Evolutionary conservation across 2,329 filamentous ascomycete species (phyloP).

Genomic region (Fonsecaea erecta): DNA sequence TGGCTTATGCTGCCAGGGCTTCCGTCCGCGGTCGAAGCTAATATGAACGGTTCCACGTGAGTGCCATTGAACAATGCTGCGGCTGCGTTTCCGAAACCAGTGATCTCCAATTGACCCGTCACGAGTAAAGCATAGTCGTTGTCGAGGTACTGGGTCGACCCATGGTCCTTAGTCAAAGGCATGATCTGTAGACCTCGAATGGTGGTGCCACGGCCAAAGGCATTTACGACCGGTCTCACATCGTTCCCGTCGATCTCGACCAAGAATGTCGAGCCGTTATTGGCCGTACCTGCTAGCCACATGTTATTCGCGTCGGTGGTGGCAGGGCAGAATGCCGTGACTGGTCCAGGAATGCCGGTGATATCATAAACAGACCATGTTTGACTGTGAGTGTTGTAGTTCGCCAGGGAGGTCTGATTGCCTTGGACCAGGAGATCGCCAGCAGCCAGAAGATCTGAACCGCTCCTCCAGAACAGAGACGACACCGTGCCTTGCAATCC

Average conservation of each 20-base stretch:
- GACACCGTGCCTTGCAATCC: conserved; percentile 72
- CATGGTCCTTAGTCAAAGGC: conserved; percentile 70
- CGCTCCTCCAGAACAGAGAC: conserved; percentile 75
- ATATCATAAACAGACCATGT: conserved; percentile 67
- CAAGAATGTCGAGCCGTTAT: conserved; percentile 73
- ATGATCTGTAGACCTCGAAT: conserved; percentile 85
- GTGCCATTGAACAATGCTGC: conserved; percentile 88
- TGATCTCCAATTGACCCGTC: conserved; percentile 79
- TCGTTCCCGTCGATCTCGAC: conserved; percentile 77
- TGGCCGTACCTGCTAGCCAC: conserved; percentile 78
- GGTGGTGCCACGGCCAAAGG: conserved; percentile 67
- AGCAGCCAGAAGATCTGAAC: conserved; percentile 73
- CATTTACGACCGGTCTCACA: conserved; percentile 69
- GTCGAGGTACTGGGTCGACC: conserved; percentile 65
- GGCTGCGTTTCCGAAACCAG: conserved; percentile 77
- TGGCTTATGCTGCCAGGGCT: conserved; percentile 74
- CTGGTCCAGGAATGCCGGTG: conserved; percentile 75
- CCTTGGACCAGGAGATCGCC: conserved; percentile 74
- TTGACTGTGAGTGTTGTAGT: conserved; percentile 70
- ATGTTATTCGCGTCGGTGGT: conserved; percentile 72
- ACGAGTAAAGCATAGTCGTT: conserved; percentile 75
- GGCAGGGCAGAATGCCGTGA: conserved; percentile 76
- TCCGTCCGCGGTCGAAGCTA: conserved; percentile 71
- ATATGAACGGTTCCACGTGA: conserved; percentile 74
- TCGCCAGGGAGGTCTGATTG: conserved; percentile 69